Percentiles rank a stretch among this genome's conserved stretches.
Conservation (phyloP, 2,329 filamentous ascomycete genomes). For the Aureobasidium sp. region DNA sequence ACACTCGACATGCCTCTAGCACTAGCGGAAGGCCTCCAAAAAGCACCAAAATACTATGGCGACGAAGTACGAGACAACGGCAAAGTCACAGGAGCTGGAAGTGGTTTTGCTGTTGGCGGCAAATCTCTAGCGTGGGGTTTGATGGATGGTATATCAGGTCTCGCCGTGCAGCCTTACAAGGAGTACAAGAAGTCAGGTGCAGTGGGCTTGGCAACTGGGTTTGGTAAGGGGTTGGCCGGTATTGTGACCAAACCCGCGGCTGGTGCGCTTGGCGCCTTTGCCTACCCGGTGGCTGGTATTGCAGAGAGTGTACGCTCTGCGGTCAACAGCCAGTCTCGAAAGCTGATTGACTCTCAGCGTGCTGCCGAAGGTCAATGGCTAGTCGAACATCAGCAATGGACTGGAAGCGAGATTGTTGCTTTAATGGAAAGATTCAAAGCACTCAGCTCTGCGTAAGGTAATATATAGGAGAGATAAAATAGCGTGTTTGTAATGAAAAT, state of each 20-base stretch:
- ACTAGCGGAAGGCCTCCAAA: slow-evolving; percentile 25
- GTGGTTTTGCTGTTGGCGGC: slow-evolving; percentile 54
- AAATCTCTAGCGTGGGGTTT: slow-evolving; percentile 56
- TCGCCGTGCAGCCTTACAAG: slow-evolving; percentile 63
- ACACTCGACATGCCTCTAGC: not conserved
- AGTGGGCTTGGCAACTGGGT: slow-evolving; percentile 62
- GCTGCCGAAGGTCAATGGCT: not conserved
- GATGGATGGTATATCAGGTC: slow-evolving; percentile 66
- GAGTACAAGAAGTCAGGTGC: slow-evolving; percentile 55
- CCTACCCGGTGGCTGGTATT: slow-evolving; percentile 15
- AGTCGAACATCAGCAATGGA: not conserved
- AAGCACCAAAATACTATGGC: slow-evolving; percentile 42
- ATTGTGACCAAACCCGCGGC: slow-evolving; percentile 66
- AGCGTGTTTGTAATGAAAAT: too few relatives aligned
- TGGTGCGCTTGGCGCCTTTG: slow-evolving; percentile 34
- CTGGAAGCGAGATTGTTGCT: not conserved
- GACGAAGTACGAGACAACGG: slow-evolving; percentile 47
- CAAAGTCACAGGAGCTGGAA: slow-evolving; percentile 39
- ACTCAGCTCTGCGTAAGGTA: not conserved
- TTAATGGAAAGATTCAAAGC: not conserved
- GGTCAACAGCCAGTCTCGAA: not conserved
- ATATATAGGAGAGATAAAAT: not conserved
- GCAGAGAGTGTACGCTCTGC: not conserved
- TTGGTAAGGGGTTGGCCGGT: slow-evolving; percentile 71
- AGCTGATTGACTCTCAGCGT: not conserved